Evolutionary conservation across 2,329 filamentous ascomycete species (phyloP).

Genomic region (Venturia effusa): DNA sequence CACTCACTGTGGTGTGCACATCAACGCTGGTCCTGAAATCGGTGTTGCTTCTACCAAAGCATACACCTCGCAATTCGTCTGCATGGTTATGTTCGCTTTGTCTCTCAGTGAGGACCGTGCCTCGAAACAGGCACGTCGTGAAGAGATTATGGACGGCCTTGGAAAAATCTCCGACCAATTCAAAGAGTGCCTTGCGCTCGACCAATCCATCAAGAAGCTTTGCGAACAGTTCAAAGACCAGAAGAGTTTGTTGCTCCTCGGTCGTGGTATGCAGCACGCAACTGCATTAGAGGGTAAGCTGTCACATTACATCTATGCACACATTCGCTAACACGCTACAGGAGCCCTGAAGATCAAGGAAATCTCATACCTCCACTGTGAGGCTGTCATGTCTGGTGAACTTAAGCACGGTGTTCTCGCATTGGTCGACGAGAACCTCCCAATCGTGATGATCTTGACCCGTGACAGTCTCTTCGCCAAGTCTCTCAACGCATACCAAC

Average conservation of each 20-base stretch:
- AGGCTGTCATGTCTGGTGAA: constrained; percentile 99
- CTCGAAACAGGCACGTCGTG: constrained; percentile 80
- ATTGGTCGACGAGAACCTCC: constrained; percentile 93
- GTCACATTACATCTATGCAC: not conserved
- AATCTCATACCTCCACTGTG: constrained; percentile 98
- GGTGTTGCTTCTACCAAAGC: constrained; percentile 99
- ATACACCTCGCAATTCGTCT: constrained; percentile 98
- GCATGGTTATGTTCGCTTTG: constrained; percentile 99
- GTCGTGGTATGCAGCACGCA: constrained; percentile 91
- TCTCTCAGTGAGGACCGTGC: constrained; percentile 93
- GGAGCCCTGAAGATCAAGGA: constrained; percentile 98
- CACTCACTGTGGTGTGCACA: constrained; percentile 98
- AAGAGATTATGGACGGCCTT: constrained; percentile 94
- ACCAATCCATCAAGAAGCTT: constrained; percentile 87
- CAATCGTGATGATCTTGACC: constrained; percentile 99
- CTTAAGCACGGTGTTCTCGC: constrained; percentile 98
- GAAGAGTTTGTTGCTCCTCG: constrained; percentile 87
- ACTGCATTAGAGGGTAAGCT: constrained; percentile 75
- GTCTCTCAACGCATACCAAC: constrained; percentile 98
- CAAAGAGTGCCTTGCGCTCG: constrained; percentile 79
- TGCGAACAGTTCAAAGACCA: constrained; percentile 95
- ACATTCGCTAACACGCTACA: constrained; percentile 20
- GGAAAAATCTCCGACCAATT: constrained; percentile 82
- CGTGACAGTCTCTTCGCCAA: constrained; percentile 94
- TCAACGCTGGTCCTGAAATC: constrained; percentile 97